Conservation (phyloP, 805 yeast genomes). For the Dipodascus albidus region DNA sequence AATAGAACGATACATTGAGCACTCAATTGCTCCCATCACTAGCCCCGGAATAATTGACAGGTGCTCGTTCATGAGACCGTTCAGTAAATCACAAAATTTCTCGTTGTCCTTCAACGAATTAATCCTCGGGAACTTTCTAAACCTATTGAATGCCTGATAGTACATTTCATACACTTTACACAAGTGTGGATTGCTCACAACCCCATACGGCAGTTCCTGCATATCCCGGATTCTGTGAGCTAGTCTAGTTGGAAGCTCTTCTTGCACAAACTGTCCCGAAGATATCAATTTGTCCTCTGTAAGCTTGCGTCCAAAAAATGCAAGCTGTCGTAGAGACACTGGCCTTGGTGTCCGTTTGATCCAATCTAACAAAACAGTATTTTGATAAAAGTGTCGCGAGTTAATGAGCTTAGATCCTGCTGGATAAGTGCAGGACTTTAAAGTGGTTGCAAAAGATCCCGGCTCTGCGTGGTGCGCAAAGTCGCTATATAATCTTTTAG, state of each 20-base stretch:
- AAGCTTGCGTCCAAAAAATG: slow-evolving; percentile 73
- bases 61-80: slow-evolving; percentile 59
- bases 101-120: slow-evolving; percentile 64
- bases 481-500: not conserved
- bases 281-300: slow-evolving; percentile 66
- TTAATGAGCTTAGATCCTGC: slow-evolving; percentile 35
- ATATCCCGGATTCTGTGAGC: slow-evolving; percentile 70
- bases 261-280: slow-evolving; percentile 80
- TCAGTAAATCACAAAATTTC: slow-evolving; percentile 52
- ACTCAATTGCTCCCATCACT: slow-evolving; percentile 88
- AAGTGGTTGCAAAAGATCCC: not conserved
- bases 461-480: slow-evolving; percentile 1
- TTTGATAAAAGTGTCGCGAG: slow-evolving; percentile 79
- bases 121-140: slow-evolving; percentile 62
- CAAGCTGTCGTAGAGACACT: slow-evolving; percentile 78
- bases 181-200: slow-evolving; percentile 75
- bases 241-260: slow-evolving; percentile 74
- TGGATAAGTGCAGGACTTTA: slow-evolving; percentile 16
- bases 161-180: slow-evolving; percentile 83
- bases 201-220: slow-evolving; percentile 73
- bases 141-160: slow-evolving; percentile 75
- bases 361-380: slow-evolving; percentile 54
- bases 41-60: slow-evolving; percentile 73
- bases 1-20: slow-evolving; percentile 43
- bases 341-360: slow-evolving; percentile 68